Base-by-base conservation (phyloP, 345 rosid genomes). In the Eucalyptus fibrosa region DNA sequence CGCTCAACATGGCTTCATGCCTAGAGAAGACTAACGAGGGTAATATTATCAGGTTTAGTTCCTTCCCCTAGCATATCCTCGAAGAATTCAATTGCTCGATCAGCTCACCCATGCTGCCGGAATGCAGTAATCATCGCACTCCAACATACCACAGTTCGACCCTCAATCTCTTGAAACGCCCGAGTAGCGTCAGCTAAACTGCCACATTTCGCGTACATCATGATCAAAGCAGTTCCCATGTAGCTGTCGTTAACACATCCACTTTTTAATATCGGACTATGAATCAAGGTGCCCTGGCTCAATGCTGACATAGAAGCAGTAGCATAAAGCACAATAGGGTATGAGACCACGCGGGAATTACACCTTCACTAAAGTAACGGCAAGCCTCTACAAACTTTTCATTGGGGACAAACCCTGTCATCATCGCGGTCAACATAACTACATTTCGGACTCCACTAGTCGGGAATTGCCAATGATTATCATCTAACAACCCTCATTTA, bases 91-190 rank as follows among this genome's bases (percentile, higher is more conserved):
- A 91, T 88, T 47, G 82, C 92, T 86, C 56, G 90, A 87, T 91
- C 91, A 28, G 90, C 92, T 60, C 87, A 59, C 34, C 93, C 95
- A 90, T 94, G 94, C 65, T 93, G 94, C 89, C 89, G 92, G 89
- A 89, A 93, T 87, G 94, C 93, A 67, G 92, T 88, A 88, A 94
- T 93, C 90, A 92, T 87, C 12, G 93, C 92, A 50, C 93, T 92
- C 94, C 94, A 92, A 87, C 90, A 90, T 89, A 91, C 92, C 88
- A 93, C 91, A n/a, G 91, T 91, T 40, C 32, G 90, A 67, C 89
- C 87, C 94, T 91, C 83, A 49, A 88, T 89, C 87, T 92, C 93
- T 89, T 89, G 89, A 87, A 92, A 94, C 13, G 90, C 90, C 18
- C n/a, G 49, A 87, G 18, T 42, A 87, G 94, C 92, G 67, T 93